phyloP scores from a whole-genome alignment of 768 basidiomycete species.

The Mycena venus region DNA sequence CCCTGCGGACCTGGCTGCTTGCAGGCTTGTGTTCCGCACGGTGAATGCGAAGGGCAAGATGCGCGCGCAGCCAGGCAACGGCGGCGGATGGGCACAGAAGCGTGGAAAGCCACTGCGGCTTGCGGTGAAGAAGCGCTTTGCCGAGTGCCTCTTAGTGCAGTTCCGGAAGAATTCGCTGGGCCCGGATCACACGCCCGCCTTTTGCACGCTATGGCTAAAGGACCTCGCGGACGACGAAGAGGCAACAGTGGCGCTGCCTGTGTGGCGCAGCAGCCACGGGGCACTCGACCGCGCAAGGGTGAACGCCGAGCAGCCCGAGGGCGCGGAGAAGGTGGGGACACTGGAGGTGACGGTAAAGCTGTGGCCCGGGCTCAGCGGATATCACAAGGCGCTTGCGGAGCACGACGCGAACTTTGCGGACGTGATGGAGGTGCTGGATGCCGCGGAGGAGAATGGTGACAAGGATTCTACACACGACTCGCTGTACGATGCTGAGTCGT shows the following conservation, averaged over 20 bases:
- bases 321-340: slow-evolving; percentile 43
- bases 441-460: slow-evolving; percentile 52
- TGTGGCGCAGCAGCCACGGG: slow-evolving; percentile 31
- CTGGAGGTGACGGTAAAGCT: slow-evolving; percentile 53
- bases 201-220: slow-evolving; percentile 57
- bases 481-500: slow-evolving; percentile 37
- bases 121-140: slow-evolving; percentile 56
- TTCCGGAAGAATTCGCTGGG: slow-evolving; percentile 51
- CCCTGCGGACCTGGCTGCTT: slow-evolving; percentile 51
- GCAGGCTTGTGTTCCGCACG: slow-evolving; percentile 57
- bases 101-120: slow-evolving; percentile 47
- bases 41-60: slow-evolving; percentile 53
- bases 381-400: slow-evolving; percentile 52
- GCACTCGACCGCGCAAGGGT: slow-evolving; percentile 33
- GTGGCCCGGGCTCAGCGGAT: slow-evolving; percentile 59
- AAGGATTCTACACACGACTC: slow-evolving; percentile 36
- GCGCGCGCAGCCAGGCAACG: slow-evolving; percentile 39
- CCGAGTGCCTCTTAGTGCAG: slow-evolving; percentile 54
- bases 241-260: slow-evolving; percentile 13
- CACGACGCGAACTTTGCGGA: slow-evolving; percentile 51
- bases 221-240: slow-evolving; percentile 46
- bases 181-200: slow-evolving; percentile 51
- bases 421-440: slow-evolving; percentile 60
- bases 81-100: slow-evolving; percentile 52
- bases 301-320: slow-evolving; percentile 29